A percentile compares a stretch with the other conserved stretches of the same genome.
Evolutionary conservation across 176 grass and related monocot genomes (phyloP).

Genomic region (Aegilops speltoides): DNA sequence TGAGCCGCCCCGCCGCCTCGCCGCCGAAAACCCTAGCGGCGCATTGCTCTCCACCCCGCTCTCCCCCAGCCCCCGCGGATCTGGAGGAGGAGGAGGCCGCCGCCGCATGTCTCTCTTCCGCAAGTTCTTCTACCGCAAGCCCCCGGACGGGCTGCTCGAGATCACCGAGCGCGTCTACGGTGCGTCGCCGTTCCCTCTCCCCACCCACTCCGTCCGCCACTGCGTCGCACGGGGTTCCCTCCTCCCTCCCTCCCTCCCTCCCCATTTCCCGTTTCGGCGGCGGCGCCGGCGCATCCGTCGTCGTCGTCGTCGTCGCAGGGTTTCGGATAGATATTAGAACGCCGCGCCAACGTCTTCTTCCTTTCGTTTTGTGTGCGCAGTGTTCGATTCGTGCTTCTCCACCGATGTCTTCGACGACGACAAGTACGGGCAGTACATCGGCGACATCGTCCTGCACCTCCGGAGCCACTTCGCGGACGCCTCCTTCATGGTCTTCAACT

Average conservation of each 20-base stretch:
- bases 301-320: neutral
- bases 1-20: neutral
- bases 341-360: neutral
- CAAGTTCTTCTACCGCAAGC: constrained; percentile 99
- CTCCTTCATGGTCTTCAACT: constrained; percentile 98
- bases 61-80: constrained; percentile 17
- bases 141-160: constrained; percentile 93
- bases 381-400: constrained; percentile 98
- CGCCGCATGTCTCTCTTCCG: constrained; percentile 80
- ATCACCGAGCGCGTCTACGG: constrained; percentile 97
- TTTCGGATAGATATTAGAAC: neutral
- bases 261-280: neutral
- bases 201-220: neutral
- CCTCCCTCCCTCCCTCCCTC: neutral
- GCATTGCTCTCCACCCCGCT: neutral
- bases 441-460: constrained; percentile 74
- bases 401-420: constrained; percentile 80
- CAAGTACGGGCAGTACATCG: constrained; percentile 73
- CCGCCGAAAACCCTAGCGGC: constrained; percentile 16
- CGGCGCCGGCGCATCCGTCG: too few species aligned
- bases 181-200: constrained; percentile 24
- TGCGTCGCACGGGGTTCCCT: neutral
- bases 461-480: constrained; percentile 79
- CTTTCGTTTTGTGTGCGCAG: constrained; percentile 27
- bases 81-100: constrained; percentile 12